These are phyloP conservation scores for Filosporella fistucella DNA, from an alignment of 495 filamentous ascomycete genomes.

Conservation along the genomic window DNA sequence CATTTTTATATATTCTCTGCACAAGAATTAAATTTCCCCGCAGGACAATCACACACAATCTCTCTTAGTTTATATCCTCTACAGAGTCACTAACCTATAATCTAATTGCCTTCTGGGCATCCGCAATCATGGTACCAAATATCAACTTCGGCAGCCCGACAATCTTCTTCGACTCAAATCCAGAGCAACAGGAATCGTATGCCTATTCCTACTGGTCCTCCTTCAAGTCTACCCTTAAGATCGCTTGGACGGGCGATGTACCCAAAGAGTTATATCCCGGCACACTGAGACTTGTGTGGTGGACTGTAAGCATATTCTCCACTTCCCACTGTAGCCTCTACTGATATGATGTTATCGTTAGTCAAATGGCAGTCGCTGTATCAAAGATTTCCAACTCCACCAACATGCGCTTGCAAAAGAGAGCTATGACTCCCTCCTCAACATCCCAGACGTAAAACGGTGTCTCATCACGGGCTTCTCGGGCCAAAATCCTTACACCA, in stretches of 20 bases:
- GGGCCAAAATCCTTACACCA: conserved; percentile 15
- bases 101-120: too few species aligned
- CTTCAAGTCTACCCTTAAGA: conserved; percentile 14
- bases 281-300: conserved; percentile 15
- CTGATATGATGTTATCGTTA: too few species aligned
- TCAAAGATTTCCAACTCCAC: conserved; percentile 16
- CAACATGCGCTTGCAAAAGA: conserved; percentile 10
- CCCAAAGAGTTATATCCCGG: conserved; percentile 12
- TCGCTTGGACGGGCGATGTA: conserved; percentile 16
- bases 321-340: too few species aligned
- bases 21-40: too few species aligned
- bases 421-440: conserved; percentile 13
- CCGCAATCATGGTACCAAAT: too few species aligned
- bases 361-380: conserved; percentile 15
- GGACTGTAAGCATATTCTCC: too few species aligned
- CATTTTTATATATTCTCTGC: too few species aligned
- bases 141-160: conserved; percentile 15
- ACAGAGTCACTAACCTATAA: too few species aligned
- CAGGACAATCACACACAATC: too few species aligned
- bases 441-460: conserved; percentile 8
- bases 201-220: conserved; percentile 15
- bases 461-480: conserved; percentile 13
- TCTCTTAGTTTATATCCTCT: too few species aligned
- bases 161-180: conserved; percentile 21
- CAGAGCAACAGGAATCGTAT: conserved; percentile 19